Base-by-base conservation (phyloP, 768 basidiomycete genomes). In the Tremella mesenterica region DNA sequence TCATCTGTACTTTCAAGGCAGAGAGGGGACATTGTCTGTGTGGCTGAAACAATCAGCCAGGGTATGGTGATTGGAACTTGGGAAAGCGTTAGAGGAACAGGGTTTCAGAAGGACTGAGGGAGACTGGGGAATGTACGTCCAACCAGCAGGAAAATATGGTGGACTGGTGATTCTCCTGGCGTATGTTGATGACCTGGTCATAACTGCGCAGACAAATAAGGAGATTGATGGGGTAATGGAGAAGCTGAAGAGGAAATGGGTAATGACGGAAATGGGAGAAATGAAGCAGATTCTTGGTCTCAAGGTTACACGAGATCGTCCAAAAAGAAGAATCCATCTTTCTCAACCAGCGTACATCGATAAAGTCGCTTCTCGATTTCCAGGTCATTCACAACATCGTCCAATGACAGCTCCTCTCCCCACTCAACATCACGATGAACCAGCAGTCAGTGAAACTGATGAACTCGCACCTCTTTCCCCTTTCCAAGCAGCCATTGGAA, bases 401-500 rank as follows among this genome's bases (percentile, higher is more conserved):
- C n/a, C n/a, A n/a, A n/a, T n/a, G n/a, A n/a, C n/a, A 41, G 13
- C 56, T 56, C 33, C 33, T 10, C 33, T 36, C 33, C 12, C 33
- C 33, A 36, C 33, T 36, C 33, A 10, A n/a, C 26, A 52, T 14
- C 23, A 9, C 33, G 18, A 18, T 36, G 12, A 36, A 36, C 33
- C 33, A 10, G 10, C 33, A 36, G n/a, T n/a, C n/a, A n/a, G n/a
- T n/a, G n/a, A n/a, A n/a, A n/a, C n/a, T 27, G 16, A n/a, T 18
- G 18, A 36, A 36, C 33, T 18, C 18, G 18, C 33, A 10, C 18
- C 33, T 36, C 21, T 13, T 12, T 10, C 12, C 21, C 13, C 10
- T 13, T 53, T 50, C 44, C 14, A 21, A 47, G 21, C 25, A 36
- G 12, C 60, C n/a, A 55, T 75, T 34, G 71, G 72, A 4, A 61